Conservation (phyloP, 805 yeast species). For the Yarrowia sp. region DNA sequence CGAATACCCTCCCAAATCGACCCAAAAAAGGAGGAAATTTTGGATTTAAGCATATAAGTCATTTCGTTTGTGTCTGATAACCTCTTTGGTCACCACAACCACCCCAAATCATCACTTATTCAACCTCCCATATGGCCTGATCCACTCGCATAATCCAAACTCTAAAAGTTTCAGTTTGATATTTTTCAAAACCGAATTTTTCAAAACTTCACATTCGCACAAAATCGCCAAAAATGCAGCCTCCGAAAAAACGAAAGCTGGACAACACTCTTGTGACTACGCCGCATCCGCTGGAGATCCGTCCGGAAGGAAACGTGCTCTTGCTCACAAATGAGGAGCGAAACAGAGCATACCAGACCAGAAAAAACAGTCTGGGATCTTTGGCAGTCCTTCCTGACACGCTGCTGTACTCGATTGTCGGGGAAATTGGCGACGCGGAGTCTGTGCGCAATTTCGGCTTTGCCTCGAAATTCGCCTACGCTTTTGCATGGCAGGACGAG, state of each 20-base stretch:
- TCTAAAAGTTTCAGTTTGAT: conserved; percentile 2
- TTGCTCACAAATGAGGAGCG: conserved; percentile 46
- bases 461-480: conserved; percentile 72
- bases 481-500: conserved; percentile 77
- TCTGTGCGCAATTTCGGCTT: conserved; percentile 63
- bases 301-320: conserved; percentile 74
- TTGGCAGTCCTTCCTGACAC: conserved; percentile 68
- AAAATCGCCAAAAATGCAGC: conserved; percentile 6
- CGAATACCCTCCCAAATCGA: too few relatives aligned
- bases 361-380: conserved; percentile 31
- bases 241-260: conserved; percentile 13
- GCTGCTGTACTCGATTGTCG: conserved; percentile 60
- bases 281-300: conserved; percentile 72
- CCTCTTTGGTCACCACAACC: too few relatives aligned
- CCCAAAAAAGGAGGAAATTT: too few relatives aligned
- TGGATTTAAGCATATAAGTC: too few relatives aligned
- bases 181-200: neutral
- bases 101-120: neutral
- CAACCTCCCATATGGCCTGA: neutral
- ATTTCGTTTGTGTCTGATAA: too few relatives aligned
- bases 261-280: conserved; percentile 21
- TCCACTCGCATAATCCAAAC: conserved; percentile 14
- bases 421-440: conserved; percentile 55
- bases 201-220: neutral
- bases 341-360: neutral